phyloP scores from a whole-genome alignment of 2,329 filamentous ascomycete genomes.

The Didymella sp. region DNA sequence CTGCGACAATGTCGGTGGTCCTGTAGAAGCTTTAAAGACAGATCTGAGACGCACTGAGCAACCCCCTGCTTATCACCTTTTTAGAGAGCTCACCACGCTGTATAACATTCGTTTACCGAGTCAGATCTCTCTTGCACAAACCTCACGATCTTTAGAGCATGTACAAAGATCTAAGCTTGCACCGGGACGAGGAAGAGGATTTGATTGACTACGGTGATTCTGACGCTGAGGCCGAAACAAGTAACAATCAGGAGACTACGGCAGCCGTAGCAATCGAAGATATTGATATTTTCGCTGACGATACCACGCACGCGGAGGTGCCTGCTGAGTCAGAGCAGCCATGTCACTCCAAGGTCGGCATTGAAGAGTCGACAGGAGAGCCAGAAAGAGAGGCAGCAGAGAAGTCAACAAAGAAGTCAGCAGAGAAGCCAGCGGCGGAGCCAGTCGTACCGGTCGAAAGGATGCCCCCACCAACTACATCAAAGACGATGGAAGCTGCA shows the following conservation, averaged over 20 bases:
- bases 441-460: too few relatives aligned
- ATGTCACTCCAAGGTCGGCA: background rate
- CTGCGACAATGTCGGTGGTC: background rate
- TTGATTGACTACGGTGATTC: slow-evolving; percentile 10
- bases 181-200: slow-evolving; percentile 3
- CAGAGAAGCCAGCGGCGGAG: background rate
- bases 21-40: background rate
- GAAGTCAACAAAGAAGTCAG: background rate
- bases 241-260: background rate
- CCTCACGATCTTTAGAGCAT: background rate
- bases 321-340: background rate
- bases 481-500: slow-evolving; percentile 5
- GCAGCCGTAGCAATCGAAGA: background rate
- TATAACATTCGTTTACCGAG: background rate
- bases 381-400: background rate
- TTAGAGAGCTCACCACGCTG: background rate
- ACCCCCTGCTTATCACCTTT: background rate
- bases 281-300: background rate
- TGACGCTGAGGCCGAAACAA: background rate
- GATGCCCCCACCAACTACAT: background rate
- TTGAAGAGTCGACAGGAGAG: background rate
- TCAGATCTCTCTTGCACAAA: background rate
- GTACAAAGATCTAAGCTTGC: background rate
- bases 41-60: background rate
- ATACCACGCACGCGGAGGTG: background rate